phyloP scores from a whole-genome alignment of 2,329 filamentous ascomycete species.

The Apiospora rasikravindrae region DNA sequence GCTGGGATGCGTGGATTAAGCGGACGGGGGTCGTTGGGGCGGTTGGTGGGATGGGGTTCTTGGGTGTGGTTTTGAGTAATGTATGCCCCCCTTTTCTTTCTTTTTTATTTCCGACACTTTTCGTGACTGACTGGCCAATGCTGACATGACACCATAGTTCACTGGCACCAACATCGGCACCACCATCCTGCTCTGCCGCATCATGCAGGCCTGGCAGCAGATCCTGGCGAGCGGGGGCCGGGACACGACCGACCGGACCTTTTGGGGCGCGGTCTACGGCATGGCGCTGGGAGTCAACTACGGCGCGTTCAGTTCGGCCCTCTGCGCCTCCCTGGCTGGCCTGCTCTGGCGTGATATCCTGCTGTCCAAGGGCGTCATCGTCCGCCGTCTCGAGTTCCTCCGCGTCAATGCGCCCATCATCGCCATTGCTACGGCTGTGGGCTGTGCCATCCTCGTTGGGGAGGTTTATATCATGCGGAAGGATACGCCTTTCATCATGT shows the following conservation, averaged over 20 bases:
- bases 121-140: too few relatives aligned
- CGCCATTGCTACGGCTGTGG: slow-evolving; percentile 68
- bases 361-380: slow-evolving; percentile 68
- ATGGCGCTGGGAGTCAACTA: slow-evolving; percentile 80
- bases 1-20: slow-evolving; percentile 74
- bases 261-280: slow-evolving; percentile 76
- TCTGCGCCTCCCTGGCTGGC: slow-evolving; percentile 74
- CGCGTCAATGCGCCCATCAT: slow-evolving; percentile 74
- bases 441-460: slow-evolving; percentile 58
- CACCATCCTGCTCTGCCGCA: slow-evolving; percentile 72
- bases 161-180: slow-evolving; percentile 80
- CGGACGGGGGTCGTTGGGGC: slow-evolving; percentile 72
- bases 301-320: slow-evolving; percentile 74
- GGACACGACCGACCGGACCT: slow-evolving; percentile 66
- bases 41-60: slow-evolving; percentile 74
- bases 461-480: slow-evolving; percentile 60
- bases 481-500: not conserved
- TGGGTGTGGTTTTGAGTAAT: slow-evolving; percentile 74
- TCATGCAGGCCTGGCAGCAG: slow-evolving; percentile 70
- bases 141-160: slow-evolving; percentile 54
- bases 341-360: slow-evolving; percentile 77
- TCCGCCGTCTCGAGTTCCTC: slow-evolving; percentile 68
- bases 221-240: slow-evolving; percentile 56
- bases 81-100: slow-evolving; percentile 53
- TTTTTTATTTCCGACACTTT: not conserved